Base-by-base conservation (phyloP, 2,329 filamentous ascomycete genomes). In the Laburnicola sp. region DNA sequence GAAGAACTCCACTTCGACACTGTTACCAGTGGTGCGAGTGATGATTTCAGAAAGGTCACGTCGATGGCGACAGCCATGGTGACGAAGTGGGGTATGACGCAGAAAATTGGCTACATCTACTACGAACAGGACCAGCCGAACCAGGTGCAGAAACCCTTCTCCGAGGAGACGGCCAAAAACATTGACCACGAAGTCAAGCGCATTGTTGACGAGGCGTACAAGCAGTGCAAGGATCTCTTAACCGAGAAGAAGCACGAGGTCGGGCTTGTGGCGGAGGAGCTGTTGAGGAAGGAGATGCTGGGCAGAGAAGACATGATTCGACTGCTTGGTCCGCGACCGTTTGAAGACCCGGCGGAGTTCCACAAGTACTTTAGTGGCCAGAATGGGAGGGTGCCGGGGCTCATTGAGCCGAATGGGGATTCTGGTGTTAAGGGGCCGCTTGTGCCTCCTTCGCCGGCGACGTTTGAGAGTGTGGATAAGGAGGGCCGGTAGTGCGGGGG, bases 31-130 rank as follows among this genome's bases (percentile, higher is more conserved):
- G 94, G 94, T 50, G 94, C 93, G 21, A 92, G 87, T 47, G 94
- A 97, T 72, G 94, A 99, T 72, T 99, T 99, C 83, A 93, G 94
- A 76, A 99, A 99, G 78, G 94, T 97, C 35, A 97, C 94, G 2
- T 84, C 86, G 50, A 93, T 97, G 88, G 95, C 94, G 3, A 95
- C 89, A 16, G 87, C 89, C 56, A 99, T 99, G 94, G 94, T 99
- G 27, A 99, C 93, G n/a, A 90, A 96, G 73, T 99, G 91, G 87
- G 94, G 94, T 62, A 99, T 99, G 94, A 95, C 89, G 35, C 84
- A 89, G 61, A 95, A 96, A 77, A 87, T 99, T 40, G 93, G 93
- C 27, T 92, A 92, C 58, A 81, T 99, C 57, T 89, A 95, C 79
- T 99, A 93, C 74, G 88, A 94, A 65, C 84, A 87, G 60, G 88